phyloP scores from a whole-genome alignment of 495 filamentous ascomycete species.

The Xylaria palmicola region DNA sequence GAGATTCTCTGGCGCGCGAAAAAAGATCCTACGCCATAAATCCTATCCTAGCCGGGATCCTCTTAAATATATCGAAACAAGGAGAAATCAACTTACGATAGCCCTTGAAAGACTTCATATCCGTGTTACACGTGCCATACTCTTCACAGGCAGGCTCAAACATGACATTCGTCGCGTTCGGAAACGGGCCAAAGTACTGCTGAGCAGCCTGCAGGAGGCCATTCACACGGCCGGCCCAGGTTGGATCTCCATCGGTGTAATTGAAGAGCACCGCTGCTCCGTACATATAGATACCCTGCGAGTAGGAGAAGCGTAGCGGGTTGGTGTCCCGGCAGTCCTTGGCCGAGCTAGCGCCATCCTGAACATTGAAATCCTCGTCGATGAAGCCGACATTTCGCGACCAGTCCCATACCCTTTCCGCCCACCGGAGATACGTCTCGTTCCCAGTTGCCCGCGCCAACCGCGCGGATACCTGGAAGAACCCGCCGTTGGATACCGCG shows the following conservation, averaged over 20 bases:
- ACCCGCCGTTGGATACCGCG: constrained; percentile 64
- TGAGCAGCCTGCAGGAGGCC: constrained; percentile 45
- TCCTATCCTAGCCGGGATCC: not conserved
- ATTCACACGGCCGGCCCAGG: constrained; percentile 53
- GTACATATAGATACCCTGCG: constrained; percentile 62
- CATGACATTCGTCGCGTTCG: constrained; percentile 56
- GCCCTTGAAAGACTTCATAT: constrained; percentile 79
- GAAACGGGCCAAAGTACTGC: constrained; percentile 32
- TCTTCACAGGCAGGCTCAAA: constrained; percentile 75
- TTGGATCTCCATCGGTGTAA: constrained; percentile 50
- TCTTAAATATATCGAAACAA: not conserved
- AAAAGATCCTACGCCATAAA: not conserved
- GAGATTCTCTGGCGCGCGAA: not conserved
- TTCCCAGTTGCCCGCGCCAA: constrained; percentile 66
- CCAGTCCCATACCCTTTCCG: constrained; percentile 71
- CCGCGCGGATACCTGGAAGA: constrained; percentile 69
- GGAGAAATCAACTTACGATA: constrained; percentile 40
- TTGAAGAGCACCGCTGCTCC: constrained; percentile 67
- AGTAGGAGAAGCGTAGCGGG: constrained; percentile 59
- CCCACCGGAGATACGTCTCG: constrained; percentile 64
- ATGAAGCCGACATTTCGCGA: constrained; percentile 50
- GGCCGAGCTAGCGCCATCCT: constrained; percentile 52
- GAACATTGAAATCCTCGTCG: constrained; percentile 49
- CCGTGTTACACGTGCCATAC: constrained; percentile 59
- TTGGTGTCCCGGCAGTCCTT: constrained; percentile 49